Evolutionary conservation across 228 moss, liverwort and hornwort genomes (phyloP).

Genomic region (Sphagnum magellanicum): DNA sequence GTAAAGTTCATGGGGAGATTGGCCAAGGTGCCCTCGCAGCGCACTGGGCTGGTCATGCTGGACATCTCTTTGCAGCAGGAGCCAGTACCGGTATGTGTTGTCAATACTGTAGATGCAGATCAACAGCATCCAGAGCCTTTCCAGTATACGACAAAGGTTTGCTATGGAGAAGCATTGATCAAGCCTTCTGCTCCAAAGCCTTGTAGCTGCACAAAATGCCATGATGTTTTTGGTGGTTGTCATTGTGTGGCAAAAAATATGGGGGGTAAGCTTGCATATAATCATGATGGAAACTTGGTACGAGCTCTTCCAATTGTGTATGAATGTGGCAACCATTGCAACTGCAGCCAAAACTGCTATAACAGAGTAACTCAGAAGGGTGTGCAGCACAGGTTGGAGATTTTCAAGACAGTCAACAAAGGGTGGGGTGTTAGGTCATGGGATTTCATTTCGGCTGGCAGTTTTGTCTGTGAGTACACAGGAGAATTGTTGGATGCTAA

Average conservation of each 20-base stretch:
- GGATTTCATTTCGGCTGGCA: slow-evolving; percentile 71
- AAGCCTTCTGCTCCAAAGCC: slow-evolving; percentile 13
- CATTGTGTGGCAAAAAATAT: slow-evolving; percentile 37
- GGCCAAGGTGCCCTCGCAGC: slow-evolving; percentile 20
- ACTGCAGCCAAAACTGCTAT: slow-evolving; percentile 40
- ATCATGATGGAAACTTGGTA: slow-evolving; percentile 66
- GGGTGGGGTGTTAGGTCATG: slow-evolving; percentile 92
- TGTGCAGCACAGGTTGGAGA: slow-evolving; percentile 55
- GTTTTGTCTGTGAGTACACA: slow-evolving; percentile 85
- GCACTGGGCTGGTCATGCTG: slow-evolving; percentile 38
- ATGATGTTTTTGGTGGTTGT: slow-evolving; percentile 19
- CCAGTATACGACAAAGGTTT: slow-evolving; percentile 38
- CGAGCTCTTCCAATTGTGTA: slow-evolving; percentile 62
- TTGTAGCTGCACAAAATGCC: slow-evolving; percentile 38
- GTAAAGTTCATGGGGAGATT: slow-evolving; percentile 52
- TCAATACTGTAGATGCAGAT: slow-evolving; percentile 45
- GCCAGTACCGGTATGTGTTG: slow-evolving; percentile 57
- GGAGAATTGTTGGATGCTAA: slow-evolving; percentile 67
- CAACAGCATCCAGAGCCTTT: slow-evolving; percentile 32
- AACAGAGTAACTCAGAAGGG: slow-evolving; percentile 82
- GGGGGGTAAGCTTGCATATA: slow-evolving; percentile 53
- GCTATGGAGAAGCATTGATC: slow-evolving; percentile 17
- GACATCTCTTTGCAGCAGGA: slow-evolving; percentile 63
- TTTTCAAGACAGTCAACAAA: slow-evolving; percentile 70
- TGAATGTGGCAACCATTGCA: slow-evolving; percentile 65